Base-by-base conservation (phyloP, 176 grass and related monocot species). In the Poa pratensis region DNA sequence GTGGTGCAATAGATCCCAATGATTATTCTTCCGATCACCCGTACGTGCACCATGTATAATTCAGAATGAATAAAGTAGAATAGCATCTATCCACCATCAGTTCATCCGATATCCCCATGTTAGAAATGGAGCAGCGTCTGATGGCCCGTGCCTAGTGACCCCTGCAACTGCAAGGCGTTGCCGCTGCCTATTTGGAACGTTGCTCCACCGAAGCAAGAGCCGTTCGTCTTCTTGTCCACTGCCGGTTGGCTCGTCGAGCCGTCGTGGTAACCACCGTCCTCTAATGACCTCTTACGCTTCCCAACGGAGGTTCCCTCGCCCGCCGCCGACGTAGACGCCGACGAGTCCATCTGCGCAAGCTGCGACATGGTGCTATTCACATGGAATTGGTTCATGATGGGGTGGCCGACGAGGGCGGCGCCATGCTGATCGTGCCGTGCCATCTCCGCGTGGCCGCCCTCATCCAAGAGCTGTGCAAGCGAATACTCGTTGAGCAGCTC, bases 101-200 rank as follows among this genome's bases (percentile, higher is more conserved):
- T 85, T 89, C 83, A 92, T 83, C 71, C 24, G 71, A 68, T 30
- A 30, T 17, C 74, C 80, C 86, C 81, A 78, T 77, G 86, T 90
- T 74, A 80, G 90, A 87, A 82, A 75, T 88, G 88, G 51, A 91
- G 85, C 66, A 92, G 81, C 90, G 92, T 77, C 32, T 94, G 92
- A 58, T 90, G 89, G 65, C 59, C 57, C 62, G 79, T 68, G 66
- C 76, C 28, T 12, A 13, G 11, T 13, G 91, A 66, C 81, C 84
- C 84, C 75, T 90, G 84, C 89, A 91, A 73, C 75, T 90, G 84
- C 89, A 91, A 73, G 8, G 68, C 62, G 81, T 27, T 91, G 71
- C 62, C 27, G 15, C 9, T 75, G 60, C 82, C 84, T 79, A 75
- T 80, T 87, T 87, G 84, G 83, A 93, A 95, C 61, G 82, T 81